Percentiles rank a stretch among this genome's conserved stretches.
phyloP scores from a whole-genome alignment of 139 green algal species.

The Picochlorum sp. region DNA sequence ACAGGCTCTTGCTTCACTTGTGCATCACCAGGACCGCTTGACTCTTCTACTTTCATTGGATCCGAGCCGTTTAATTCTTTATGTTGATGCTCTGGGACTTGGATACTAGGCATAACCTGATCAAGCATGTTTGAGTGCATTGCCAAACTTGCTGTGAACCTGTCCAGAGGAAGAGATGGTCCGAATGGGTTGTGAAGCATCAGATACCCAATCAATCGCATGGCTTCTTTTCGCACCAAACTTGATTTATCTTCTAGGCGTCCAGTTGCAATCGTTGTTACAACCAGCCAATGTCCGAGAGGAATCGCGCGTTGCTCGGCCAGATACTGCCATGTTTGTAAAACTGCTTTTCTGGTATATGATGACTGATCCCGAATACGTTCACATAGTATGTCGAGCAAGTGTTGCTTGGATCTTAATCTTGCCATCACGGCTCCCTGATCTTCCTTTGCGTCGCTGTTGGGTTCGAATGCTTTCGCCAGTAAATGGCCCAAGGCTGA shows the following conservation, averaged over 20 bases:
- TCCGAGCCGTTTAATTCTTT: constrained; percentile 4
- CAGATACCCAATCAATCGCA: constrained; percentile 58
- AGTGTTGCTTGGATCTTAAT: constrained; percentile 56
- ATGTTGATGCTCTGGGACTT: background rate
- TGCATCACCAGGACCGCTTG: background rate
- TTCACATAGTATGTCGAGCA: constrained; percentile 63
- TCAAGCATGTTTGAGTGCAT: constrained; percentile 27
- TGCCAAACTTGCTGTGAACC: constrained; percentile 18
- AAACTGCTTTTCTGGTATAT: constrained; percentile 43
- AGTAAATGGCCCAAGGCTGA: constrained; percentile 43
- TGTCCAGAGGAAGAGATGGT: constrained; percentile 25
- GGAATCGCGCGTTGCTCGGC: constrained; percentile 38
- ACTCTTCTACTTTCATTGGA: background rate
- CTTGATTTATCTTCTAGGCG: constrained; percentile 74
- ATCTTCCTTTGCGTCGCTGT: constrained; percentile 1
- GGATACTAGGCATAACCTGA: background rate
- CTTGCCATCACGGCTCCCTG: constrained; percentile 18
- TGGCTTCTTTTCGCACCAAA: constrained; percentile 60
- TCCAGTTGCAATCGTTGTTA: constrained; percentile 49
- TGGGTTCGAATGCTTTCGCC: constrained; percentile 18
- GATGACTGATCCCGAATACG: constrained; percentile 47
- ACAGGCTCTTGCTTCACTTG: background rate
- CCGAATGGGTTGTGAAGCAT: constrained; percentile 70
- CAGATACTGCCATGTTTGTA: constrained; percentile 66
- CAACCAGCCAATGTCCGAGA: constrained; percentile 51